Evolutionary conservation across 139 green algal genomes (phyloP), one percentile per base, ranked within the genome.

Genomic region (Marvania coccoides): DNA sequence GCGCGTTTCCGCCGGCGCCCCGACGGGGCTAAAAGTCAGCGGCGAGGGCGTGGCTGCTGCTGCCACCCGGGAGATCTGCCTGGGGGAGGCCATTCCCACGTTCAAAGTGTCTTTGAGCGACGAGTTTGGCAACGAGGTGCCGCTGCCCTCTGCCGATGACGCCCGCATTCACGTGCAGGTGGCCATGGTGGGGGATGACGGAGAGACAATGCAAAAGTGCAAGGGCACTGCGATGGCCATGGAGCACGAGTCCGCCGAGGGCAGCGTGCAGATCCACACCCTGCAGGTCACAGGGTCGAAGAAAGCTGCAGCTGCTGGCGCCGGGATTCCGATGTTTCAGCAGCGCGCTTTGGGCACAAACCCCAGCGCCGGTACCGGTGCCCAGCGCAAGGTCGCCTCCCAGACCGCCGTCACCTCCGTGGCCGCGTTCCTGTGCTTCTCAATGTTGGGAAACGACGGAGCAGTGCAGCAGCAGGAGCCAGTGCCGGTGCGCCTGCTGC

Each of bases 31-130:
- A 19, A 59, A 63, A 23, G 58, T 91, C 6, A 34, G 42, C 61
- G 81, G 83, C 4, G 83, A 86, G 58, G 83, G 72, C 9, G 69
- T 75, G 4, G 72, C 61, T 7, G 65, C 67, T 8, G 54, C 68
- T 8, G 75, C 75, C 2, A 54, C 63, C 38, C 58, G 63, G 36
- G 37, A 71, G 5, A 15, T 91, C 4, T 56, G 76, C 38, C 79
- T 91, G 36, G 85, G 85, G 1, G 76, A 88, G 77, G 67, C 47
- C 23, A 72, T 91, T 53, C 84, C 83, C 3, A 73, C 71, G 0
- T 62, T 90, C 48, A 66, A 64, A 12, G 30, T 91, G 29, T 54
- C 51, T 3, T 72, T 83, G 31, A 64, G 63, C 35, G 85, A 88
- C 58, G 58, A 47, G 3, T 63, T 70, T 45, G 83, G 73, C 67